Base-by-base conservation (phyloP, 2,329 filamentous ascomycete species). In the Alternaria sp. region DNA sequence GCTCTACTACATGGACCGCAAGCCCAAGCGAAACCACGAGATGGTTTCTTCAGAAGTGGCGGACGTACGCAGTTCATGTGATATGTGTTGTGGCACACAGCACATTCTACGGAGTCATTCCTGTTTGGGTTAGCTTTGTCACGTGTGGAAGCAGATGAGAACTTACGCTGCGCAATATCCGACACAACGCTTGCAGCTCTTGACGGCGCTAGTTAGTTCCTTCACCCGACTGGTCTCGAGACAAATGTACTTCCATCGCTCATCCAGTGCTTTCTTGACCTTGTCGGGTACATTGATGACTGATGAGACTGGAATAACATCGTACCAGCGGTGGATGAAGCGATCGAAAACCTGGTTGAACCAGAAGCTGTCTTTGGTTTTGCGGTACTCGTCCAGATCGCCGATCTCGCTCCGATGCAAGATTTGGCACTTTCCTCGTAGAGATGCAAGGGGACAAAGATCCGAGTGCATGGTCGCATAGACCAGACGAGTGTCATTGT, bases 381-480 rank as follows among this genome's bases (percentile, higher is more conserved):
- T 94, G 76, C 94, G 91, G 77, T 94, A 97, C 53, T 89, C 87
- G 58, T 96, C 92, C 67, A 97, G 81, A 74, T 91, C 89, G 36
- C 87, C 81, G 62, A 98, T 94, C 77, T 98, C 93, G 65, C 89
- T 91, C 70, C 92, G 89, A 82, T 99, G 95, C 78, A 87, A 86
- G 78, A 99, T 95, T 66, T 90, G 88, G 80, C 94, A 98, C 82
- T 96, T 97, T 68, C 95, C 95, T 73, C 95, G 92, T 69, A 99
- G 84, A 46, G 95, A 93, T 51, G 93, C 93, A 72, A 99, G 85
- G 59, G 95, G 95, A 77, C 93, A 96, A 63, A 93, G 91, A 82
- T 99, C 95, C 26, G 95, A 98, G 80, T 99, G 95, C 95, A 99
- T 99, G 30, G 95, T 97, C 64, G 93, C 94, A 80, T 94, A 97